Percentiles rank a stretch among this genome's conserved stretches.
Evolutionary conservation across 2,329 filamentous ascomycete genomes (phyloP).

Genomic region (Colletotrichum brevisporum): DNA sequence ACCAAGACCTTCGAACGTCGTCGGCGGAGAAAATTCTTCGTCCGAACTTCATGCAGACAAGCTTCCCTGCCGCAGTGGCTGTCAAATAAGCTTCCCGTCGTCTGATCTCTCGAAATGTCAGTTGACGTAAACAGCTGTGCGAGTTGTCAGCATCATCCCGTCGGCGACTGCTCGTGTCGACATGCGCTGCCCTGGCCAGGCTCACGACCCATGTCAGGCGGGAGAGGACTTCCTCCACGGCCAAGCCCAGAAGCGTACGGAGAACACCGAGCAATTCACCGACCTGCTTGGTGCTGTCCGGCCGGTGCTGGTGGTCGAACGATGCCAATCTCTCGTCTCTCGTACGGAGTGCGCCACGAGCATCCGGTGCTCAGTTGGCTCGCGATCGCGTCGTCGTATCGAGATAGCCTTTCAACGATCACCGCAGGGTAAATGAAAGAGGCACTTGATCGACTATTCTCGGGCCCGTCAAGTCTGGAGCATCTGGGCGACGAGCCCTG

Average conservation of each 20-base stretch:
- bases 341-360: slow-evolving; percentile 2
- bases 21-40: slow-evolving; percentile 9
- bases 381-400: slow-evolving; percentile 13
- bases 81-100: slow-evolving; percentile 23
- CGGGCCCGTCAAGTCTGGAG: too few species aligned
- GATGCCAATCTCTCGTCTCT: slow-evolving; percentile 3
- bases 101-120: slow-evolving; percentile 19
- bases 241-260: slow-evolving; percentile 17
- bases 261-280: slow-evolving; percentile 20
- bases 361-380: slow-evolving; percentile 1
- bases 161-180: slow-evolving; percentile 6
- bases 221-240: slow-evolving; percentile 9
- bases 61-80: slow-evolving; percentile 8
- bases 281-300: slow-evolving; percentile 7
- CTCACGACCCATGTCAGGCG: slow-evolving; percentile 13
- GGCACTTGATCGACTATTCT: background rate
- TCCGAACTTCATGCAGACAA: slow-evolving; percentile 16
- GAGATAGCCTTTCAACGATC: slow-evolving; percentile 1
- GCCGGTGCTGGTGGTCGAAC: background rate
- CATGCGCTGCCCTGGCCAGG: slow-evolving; percentile 1
- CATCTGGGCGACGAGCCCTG: background rate
- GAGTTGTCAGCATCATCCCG: slow-evolving; percentile 26
- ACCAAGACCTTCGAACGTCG: background rate
- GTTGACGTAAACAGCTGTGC: slow-evolving; percentile 11
- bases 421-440: background rate